Evolutionary conservation across 2,329 filamentous ascomycete genomes (phyloP).

Genomic region (Claviceps pusilla): DNA sequence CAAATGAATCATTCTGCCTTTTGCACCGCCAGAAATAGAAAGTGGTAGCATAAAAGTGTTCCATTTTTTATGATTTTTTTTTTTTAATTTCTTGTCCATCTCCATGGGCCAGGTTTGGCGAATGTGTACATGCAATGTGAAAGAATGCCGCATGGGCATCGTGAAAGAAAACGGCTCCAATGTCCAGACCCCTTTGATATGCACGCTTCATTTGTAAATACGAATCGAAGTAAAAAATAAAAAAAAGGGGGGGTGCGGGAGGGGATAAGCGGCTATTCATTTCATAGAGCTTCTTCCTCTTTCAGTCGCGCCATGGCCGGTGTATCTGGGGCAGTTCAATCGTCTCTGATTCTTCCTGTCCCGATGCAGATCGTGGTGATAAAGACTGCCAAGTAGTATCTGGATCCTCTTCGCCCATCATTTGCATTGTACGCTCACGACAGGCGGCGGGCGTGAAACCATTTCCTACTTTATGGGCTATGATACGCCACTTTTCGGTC

Average conservation of each 20-base stretch:
- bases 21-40: too few species aligned
- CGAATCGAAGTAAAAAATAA: background rate
- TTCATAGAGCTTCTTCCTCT: background rate
- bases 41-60: too few species aligned
- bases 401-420: constrained; percentile 32
- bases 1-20: background rate
- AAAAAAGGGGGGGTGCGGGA: background rate
- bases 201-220: background rate
- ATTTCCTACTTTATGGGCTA: constrained; percentile 78
- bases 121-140: background rate
- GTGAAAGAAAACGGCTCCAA: background rate
- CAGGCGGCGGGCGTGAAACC: constrained; percentile 81
- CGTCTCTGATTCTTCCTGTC: constrained; percentile 6
- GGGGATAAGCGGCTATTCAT: background rate
- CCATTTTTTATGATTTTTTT: too few species aligned
- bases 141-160: background rate
- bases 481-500: constrained; percentile 83
- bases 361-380: constrained; percentile 29
- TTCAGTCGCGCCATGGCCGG: constrained; percentile 8
- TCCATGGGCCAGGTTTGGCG: background rate
- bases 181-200: background rate
- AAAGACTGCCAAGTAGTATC: constrained; percentile 38
- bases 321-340: constrained; percentile 10
- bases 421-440: constrained; percentile 59
- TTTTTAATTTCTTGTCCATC: too few species aligned